Percentiles rank a stretch among this genome's conserved stretches.
Evolutionary conservation across 441 rosid species (phyloP).

Genomic region (Geranium incanum): DNA sequence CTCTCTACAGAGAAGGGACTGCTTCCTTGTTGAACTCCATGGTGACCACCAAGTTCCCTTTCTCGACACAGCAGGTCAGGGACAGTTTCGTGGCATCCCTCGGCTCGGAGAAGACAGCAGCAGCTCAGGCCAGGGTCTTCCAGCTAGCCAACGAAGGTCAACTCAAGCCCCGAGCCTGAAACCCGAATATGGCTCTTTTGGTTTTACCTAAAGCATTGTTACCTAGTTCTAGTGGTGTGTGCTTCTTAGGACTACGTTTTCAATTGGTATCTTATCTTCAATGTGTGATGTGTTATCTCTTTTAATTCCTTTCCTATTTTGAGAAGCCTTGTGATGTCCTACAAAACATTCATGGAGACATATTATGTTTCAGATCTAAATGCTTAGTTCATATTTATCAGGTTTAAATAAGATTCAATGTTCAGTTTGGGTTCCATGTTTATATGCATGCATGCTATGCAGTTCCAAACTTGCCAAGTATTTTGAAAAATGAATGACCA

Average conservation of each 20-base stretch:
- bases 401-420: conserved; percentile 2
- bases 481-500: conserved; percentile 14
- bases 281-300: background rate
- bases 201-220: too few species aligned
- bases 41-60: conserved; percentile 43
- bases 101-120: conserved; percentile 45
- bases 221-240: background rate
- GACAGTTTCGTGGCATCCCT: conserved; percentile 41
- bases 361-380: background rate
- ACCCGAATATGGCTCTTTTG: too few species aligned
- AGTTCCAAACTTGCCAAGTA: background rate
- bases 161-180: conserved; percentile 37
- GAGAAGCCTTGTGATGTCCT: background rate
- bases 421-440: background rate
- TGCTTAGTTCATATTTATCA: background rate
- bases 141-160: conserved; percentile 67
- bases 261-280: background rate
- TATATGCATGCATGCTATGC: background rate
- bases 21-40: conserved; percentile 61
- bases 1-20: conserved; percentile 61
- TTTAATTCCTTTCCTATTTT: background rate
- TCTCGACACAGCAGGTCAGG: conserved; percentile 50
- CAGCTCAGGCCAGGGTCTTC: conserved; percentile 54
- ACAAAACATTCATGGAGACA: background rate
- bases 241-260: background rate